Evolutionary conservation across 768 basidiomycete species (phyloP).

Genomic region (Collybiopsis luxurians): DNA sequence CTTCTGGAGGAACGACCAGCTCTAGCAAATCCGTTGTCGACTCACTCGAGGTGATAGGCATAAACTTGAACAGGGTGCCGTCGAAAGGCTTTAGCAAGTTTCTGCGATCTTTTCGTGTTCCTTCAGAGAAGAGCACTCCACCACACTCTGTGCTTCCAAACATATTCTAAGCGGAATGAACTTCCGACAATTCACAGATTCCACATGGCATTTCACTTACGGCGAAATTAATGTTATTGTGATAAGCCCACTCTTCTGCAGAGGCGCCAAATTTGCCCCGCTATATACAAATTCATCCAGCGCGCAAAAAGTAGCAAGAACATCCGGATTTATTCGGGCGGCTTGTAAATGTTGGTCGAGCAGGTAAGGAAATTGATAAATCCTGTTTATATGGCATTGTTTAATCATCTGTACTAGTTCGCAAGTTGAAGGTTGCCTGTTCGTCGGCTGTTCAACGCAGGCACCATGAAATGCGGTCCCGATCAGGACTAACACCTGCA

Average conservation of each 20-base stretch:
- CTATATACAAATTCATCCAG: slow-evolving; percentile 66
- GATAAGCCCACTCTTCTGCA: slow-evolving; percentile 69
- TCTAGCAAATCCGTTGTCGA: background rate
- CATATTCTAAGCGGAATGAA: background rate
- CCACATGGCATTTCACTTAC: slow-evolving; percentile 40
- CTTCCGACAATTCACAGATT: too few relatives aligned
- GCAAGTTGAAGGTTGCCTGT: slow-evolving; percentile 58
- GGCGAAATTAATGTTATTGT: slow-evolving; percentile 59
- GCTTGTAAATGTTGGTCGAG: slow-evolving; percentile 60
- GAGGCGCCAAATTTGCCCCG: slow-evolving; percentile 62
- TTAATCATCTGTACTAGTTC: slow-evolving; percentile 73
- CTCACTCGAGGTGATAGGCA: background rate
- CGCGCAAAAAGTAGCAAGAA: slow-evolving; percentile 51
- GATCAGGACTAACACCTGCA: slow-evolving; percentile 52
- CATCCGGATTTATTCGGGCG: slow-evolving; percentile 55
- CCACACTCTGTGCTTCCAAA: background rate
- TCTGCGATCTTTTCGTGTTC: background rate
- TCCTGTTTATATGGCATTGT: slow-evolving; percentile 64
- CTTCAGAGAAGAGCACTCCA: background rate
- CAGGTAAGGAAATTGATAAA: slow-evolving; percentile 74
- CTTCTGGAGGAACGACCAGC: background rate
- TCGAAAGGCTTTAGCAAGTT: background rate
- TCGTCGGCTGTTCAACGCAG: slow-evolving; percentile 70
- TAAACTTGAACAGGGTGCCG: background rate
- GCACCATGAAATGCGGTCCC: slow-evolving; percentile 69